Percentiles rank a stretch among this genome's conserved stretches.
Evolutionary conservation across 345 rosid species (phyloP).

Genomic region (Citropsis articulata): DNA sequence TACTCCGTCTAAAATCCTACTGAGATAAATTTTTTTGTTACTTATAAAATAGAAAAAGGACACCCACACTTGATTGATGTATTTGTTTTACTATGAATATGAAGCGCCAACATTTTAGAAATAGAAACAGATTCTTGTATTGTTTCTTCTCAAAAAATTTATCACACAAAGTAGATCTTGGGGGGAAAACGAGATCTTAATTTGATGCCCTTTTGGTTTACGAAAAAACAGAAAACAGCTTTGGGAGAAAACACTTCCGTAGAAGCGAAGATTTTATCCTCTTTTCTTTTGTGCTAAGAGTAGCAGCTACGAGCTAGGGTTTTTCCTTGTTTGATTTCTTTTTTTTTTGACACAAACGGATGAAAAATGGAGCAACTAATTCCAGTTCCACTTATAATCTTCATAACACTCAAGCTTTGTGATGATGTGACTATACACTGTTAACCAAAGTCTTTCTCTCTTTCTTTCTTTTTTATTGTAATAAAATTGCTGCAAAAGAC

Average conservation of each 20-base stretch:
- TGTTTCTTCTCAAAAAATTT: too few relatives aligned
- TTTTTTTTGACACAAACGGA: neutral
- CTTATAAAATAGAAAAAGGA: too few relatives aligned
- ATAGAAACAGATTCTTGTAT: too few relatives aligned
- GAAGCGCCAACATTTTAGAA: too few relatives aligned
- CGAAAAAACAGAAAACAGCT: slow-evolving; percentile 16
- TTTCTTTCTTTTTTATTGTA: neutral
- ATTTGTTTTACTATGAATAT: too few relatives aligned
- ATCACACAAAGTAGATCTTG: too few relatives aligned
- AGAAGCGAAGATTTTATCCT: neutral
- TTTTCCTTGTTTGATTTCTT: neutral
- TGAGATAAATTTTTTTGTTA: too few relatives aligned
- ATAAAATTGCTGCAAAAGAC: slow-evolving; percentile 4
- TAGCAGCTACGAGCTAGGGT: neutral
- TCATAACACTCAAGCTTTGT: slow-evolving; percentile 29
- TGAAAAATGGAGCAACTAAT: neutral
- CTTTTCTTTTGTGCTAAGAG: neutral
- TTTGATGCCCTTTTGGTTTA: slow-evolving; percentile 7
- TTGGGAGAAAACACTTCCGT: neutral
- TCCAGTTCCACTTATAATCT: slow-evolving; percentile 14
- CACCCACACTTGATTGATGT: too few relatives aligned
- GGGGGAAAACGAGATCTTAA: slow-evolving; percentile 18
- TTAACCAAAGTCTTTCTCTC: slow-evolving; percentile 17
- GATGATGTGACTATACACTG: slow-evolving; percentile 60
- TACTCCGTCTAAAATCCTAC: too few relatives aligned